Percentiles rank a stretch among this genome's conserved stretches.
These are phyloP conservation scores for Senna siamea DNA, from an alignment of 306 rosid species.

Conservation along the genomic window DNA sequence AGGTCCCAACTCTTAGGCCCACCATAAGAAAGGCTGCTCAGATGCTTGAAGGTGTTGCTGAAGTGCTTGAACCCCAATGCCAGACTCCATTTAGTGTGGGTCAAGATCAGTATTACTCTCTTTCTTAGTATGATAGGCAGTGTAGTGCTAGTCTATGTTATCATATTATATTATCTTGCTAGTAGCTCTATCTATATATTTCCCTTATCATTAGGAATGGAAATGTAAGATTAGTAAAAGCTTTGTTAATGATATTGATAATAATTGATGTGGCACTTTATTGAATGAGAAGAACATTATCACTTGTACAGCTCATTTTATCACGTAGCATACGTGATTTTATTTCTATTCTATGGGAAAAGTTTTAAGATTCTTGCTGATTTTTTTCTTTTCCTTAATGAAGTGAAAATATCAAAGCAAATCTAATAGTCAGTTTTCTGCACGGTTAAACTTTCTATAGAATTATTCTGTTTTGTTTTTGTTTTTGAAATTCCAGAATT, in stretches of 20 bases:
- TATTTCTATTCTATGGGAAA: not conserved
- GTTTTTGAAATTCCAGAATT: no score
- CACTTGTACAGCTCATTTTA: not conserved
- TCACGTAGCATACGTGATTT: no score
- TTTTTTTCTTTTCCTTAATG: no score
- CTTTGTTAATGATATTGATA: no score
- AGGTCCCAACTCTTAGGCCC: constrained; percentile 47
- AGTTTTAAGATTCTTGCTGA: not conserved
- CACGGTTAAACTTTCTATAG: no score
- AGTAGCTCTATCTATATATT: not conserved
- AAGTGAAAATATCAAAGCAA: no score
- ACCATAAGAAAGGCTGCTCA: constrained; percentile 41
- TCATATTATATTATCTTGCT: not conserved
- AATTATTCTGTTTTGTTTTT: no score
- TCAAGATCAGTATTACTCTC: not conserved
- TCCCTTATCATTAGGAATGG: not conserved
- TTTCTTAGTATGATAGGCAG: not conserved
- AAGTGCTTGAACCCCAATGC: constrained; percentile 43
- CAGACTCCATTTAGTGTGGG: constrained; percentile 24
- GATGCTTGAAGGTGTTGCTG: constrained; percentile 52
- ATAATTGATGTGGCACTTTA: no score
- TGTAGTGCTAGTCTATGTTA: not conserved
- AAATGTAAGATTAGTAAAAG: no score
- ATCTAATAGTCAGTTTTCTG: no score
- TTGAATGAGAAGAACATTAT: not conserved